phyloP scores from a whole-genome alignment of 1,284 basidiomycete species.

The Volvariella volvacea region DNA sequence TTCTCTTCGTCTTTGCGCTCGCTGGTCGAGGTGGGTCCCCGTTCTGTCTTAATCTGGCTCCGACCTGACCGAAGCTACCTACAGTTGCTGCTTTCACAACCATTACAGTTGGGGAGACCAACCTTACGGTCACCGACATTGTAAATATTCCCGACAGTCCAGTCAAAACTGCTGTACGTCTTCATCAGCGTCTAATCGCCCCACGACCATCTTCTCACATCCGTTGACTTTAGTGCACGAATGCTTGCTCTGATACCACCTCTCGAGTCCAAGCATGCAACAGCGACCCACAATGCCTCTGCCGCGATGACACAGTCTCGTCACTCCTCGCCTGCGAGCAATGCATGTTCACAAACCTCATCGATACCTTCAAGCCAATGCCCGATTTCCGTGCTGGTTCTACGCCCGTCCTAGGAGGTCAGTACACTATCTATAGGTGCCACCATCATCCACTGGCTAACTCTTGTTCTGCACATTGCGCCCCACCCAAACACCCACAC shows the following conservation, averaged over 20 bases:
- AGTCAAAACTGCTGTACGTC: constrained; percentile 35
- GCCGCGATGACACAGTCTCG: constrained; percentile 31
- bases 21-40: constrained; percentile 46
- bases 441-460: not conserved
- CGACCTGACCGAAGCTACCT: not conserved
- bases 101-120: constrained; percentile 36
- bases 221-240: constrained; percentile 32
- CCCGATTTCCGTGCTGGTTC: constrained; percentile 51
- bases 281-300: constrained; percentile 44
- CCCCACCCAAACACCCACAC: constrained; percentile 4
- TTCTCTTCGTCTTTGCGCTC: constrained; percentile 31
- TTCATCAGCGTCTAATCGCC: not conserved
- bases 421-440: constrained; percentile 10
- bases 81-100: constrained; percentile 40
- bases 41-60: not conserved
- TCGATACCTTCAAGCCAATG: constrained; percentile 39
- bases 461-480: not conserved
- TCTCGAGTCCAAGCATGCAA: constrained; percentile 31
- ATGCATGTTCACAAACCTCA: constrained; percentile 53
- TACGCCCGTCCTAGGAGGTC: constrained; percentile 44
- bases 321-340: constrained; percentile 47
- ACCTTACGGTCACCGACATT: constrained; percentile 37
- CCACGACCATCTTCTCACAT: not conserved
- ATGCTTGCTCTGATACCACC: constrained; percentile 30
- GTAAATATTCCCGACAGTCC: constrained; percentile 34